phyloP scores from a whole-genome alignment of 73 alveolate genomes.

The Stentor roeselii region DNA sequence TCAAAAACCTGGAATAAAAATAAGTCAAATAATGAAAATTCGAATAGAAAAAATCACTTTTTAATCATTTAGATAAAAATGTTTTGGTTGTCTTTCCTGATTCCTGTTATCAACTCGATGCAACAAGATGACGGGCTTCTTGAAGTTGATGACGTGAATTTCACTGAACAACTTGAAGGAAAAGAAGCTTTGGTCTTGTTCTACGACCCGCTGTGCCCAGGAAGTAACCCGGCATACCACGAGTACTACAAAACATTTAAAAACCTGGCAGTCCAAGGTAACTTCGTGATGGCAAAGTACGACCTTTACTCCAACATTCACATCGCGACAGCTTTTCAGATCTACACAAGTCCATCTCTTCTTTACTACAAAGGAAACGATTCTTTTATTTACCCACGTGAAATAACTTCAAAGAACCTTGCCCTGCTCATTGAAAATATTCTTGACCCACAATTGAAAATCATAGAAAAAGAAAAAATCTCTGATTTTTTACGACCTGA shows the following conservation, averaged over 20 bases:
- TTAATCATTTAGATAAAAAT: neutral
- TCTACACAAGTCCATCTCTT: neutral
- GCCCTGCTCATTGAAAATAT: neutral
- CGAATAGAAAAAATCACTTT: too few species aligned
- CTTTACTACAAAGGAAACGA: neutral
- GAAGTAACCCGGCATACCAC: neutral
- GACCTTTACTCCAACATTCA: neutral
- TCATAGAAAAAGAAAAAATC: neutral
- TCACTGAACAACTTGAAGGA: neutral
- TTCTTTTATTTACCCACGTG: neutral
- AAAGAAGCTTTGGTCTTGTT: neutral
- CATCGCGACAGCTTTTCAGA: neutral
- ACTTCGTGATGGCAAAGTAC: neutral
- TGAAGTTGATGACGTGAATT: neutral
- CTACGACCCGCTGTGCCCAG: neutral
- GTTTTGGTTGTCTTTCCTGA: neutral
- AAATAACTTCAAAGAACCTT: neutral
- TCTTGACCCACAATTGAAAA: neutral
- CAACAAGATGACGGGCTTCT: neutral
- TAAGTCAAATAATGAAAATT: too few species aligned
- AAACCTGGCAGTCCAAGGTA: neutral
- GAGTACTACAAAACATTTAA: neutral
- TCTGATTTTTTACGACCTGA: neutral
- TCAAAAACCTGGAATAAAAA: too few species aligned
- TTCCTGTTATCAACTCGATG: neutral